Base-by-base conservation (phyloP, 2,329 filamentous ascomycete species). In the Pseudogymnoascus sp. region DNA sequence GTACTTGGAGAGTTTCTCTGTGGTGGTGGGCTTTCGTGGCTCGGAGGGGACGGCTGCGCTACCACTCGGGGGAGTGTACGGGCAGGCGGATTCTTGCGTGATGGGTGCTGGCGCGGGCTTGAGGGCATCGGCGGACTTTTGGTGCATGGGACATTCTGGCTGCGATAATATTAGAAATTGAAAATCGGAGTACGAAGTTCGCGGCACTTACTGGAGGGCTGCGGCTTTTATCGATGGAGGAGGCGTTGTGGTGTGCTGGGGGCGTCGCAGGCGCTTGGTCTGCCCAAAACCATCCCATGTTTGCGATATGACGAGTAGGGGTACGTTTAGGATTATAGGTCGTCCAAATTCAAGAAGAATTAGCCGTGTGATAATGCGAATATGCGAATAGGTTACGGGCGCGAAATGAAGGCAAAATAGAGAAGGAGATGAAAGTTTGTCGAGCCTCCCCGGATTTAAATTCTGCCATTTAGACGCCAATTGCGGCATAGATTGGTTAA, bases 81-180 rank as follows among this genome's bases (percentile, higher is more conserved):
- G 69, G 68, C 71, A 71, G 62, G 69, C 65, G 62, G 69, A 63
- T 65, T 72, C 70, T 61, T 67, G 65, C 62, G 39, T 69, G 67
- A 52, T 71, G 67, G 63, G 74, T 49, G 67, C 68, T 63, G 74
- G 63, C 60, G 70, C 67, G 64, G 63, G 67, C 66, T n/a, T 68
- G 65, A 61, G 72, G 62, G 68, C 64, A 68, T 66, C 67, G 69
- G 65, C 35, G 74, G 64, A 52, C 73, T 65, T 59, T 74, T 83
- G 80, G 74, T 89, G 85, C 85, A 90, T 89, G 14, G 87, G 87
- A 71, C 87, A 90, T 78, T 78, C 79, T 70, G 85, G 84, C 86
- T 89, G 55, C 11, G 36, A 6, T 14, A 7, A 42, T 60, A 45
- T 69, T 63, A 69, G 68, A 60, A 39, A 35, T 5, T 9, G 11